A percentile compares a stretch with the other conserved stretches of the same genome.
Conservation (phyloP, 2,329 filamentous ascomycete species). For the Alternaria metachromatica region DNA sequence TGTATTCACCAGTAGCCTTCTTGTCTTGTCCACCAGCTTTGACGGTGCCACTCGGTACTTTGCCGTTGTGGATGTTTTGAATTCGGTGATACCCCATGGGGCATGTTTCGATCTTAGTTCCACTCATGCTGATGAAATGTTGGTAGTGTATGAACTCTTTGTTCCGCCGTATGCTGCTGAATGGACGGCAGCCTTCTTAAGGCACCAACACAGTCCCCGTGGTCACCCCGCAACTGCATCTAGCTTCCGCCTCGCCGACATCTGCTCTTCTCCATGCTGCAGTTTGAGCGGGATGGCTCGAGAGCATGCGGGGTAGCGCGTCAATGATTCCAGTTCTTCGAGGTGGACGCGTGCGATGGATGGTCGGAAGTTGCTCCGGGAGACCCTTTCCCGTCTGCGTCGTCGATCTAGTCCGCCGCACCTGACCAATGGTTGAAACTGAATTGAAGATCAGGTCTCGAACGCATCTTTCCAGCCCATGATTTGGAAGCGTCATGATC, state of each 20-base stretch:
- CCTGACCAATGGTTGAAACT: background rate
- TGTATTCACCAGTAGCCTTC: conserved; percentile 45
- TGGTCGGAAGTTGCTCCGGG: conserved; percentile 14
- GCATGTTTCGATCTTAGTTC: conserved; percentile 23
- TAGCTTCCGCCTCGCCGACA: conserved; percentile 19
- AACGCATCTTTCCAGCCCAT: background rate
- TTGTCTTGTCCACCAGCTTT: conserved; percentile 33
- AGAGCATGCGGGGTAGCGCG: conserved; percentile 20
- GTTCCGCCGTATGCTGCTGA: background rate
- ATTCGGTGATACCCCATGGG: conserved; percentile 32
- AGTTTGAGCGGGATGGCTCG: background rate
- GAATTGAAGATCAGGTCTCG: background rate
- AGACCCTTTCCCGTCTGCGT: background rate
- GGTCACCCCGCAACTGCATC: background rate
- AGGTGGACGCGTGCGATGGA: background rate
- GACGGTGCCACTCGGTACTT: conserved; percentile 31
- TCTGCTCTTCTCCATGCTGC: background rate
- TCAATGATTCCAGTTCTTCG: conserved; percentile 17
- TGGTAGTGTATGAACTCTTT: background rate
- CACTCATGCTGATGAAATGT: conserved; percentile 13
- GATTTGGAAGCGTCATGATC: background rate
- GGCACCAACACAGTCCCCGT: background rate
- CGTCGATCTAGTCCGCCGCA: background rate
- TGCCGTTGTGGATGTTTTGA: conserved; percentile 36
- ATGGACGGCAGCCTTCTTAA: background rate